Evolutionary conservation across 371 early-diverging fungal genomes (phyloP).

Genomic region (Pancytospora philotis): DNA sequence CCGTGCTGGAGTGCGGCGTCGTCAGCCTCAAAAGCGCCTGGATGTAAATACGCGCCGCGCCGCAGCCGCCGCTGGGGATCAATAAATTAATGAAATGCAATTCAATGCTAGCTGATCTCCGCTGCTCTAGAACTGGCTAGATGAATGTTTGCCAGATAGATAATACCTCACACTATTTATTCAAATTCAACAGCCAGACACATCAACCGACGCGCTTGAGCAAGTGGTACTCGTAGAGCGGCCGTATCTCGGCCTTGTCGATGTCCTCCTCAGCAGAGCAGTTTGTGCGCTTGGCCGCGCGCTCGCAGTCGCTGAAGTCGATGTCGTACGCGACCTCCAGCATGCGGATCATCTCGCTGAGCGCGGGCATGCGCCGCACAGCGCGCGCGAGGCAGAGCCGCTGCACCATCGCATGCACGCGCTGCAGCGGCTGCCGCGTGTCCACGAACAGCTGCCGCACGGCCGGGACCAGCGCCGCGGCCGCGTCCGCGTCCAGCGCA

Average conservation of each 20-base stretch:
- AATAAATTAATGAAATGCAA: too few species aligned
- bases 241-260: slow-evolving; percentile 8
- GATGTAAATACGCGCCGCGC: too few species aligned
- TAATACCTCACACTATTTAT: too few species aligned
- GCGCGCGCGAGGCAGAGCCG: slow-evolving; percentile 24
- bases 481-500: neutral
- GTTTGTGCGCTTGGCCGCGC: neutral
- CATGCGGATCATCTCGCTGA: slow-evolving; percentile 14
- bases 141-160: too few species aligned
- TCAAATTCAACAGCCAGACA: too few species aligned
- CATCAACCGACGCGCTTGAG: too few species aligned
- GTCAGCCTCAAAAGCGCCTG: too few species aligned
- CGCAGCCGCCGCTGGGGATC: too few species aligned
- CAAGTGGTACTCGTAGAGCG: neutral
- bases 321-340: slow-evolving; percentile 24
- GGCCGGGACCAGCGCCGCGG: neutral
- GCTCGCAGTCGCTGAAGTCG: slow-evolving; percentile 33
- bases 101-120: too few species aligned
- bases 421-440: slow-evolving; percentile 34
- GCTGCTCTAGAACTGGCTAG: too few species aligned
- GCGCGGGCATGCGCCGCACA: slow-evolving; percentile 15
- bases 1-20: neutral
- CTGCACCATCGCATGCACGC: slow-evolving; percentile 28
- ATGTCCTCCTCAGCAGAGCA: neutral
- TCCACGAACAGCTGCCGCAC: slow-evolving; percentile 35